Evolutionary conservation across 306 rosid genomes (phyloP), one percentile per base, ranked within the genome.

Genomic region (Fagus crenata): DNA sequence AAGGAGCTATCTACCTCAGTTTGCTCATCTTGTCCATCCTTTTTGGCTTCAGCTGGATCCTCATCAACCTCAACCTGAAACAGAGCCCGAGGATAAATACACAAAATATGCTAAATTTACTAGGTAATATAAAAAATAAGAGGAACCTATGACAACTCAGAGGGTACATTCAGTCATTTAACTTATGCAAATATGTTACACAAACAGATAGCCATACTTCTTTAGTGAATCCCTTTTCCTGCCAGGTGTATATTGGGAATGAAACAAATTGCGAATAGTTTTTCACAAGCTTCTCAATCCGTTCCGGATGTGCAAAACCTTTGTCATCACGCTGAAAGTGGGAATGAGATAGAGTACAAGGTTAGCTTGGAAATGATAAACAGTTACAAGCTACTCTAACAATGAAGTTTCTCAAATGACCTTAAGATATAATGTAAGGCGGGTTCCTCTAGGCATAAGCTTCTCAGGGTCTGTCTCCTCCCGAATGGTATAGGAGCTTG

Each of bases 231-330:
- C 96, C 99, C 78, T 92, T 91, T 85, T 96, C 98, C 86, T 96
- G 89, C 99, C 99, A 96, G 8, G 90, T 91, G 89, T 89, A 96
- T 77, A 96, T 91, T 7, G 96, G 98, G 87, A 92, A 96, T 69
- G 98, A 89, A 74, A 96, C 96, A 82, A 96, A 96, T 58, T 89
- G 97, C 39, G 99, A 96, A 84, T 96, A 92, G 83, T 92, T 91
- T 81, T 88, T 96, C 53, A 96, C 91, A 85, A 92, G 98, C 86
- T 83, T 92, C 85, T 92, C 79, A 86, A 96, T 83, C 41, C 93
- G 85, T 80, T 92, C 99, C 37, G 96, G 96, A 82, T 92, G 91
- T 36, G 99, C 99, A 81, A 84, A 96, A 75, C 87, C 92, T 81
- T 91, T 96, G 90, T 88, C 98, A 74, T 92, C 98, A 31, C 79